Evolutionary conservation across 2,329 filamentous ascomycete species (phyloP).

Genomic region (Blastomyces percursus): DNA sequence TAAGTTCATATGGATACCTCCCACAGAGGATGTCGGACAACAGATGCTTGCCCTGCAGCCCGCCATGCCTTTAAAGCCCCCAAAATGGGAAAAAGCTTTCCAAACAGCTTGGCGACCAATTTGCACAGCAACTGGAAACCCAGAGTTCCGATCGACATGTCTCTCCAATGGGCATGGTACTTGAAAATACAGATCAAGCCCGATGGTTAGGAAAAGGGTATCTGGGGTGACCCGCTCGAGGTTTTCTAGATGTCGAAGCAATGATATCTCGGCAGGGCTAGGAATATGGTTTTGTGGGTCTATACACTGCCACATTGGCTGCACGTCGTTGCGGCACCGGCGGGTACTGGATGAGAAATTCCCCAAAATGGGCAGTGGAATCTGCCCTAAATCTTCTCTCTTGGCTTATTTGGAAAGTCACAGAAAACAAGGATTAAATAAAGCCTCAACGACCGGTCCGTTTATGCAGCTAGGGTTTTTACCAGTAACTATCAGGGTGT

Average conservation of each 20-base stretch:
- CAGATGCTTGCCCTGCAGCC: background rate
- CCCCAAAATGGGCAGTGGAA: conserved; percentile 1
- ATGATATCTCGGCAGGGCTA: background rate
- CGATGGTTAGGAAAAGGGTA: background rate
- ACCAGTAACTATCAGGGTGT: background rate
- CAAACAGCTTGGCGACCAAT: background rate
- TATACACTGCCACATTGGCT: background rate
- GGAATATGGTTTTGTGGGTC: background rate
- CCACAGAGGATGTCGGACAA: background rate
- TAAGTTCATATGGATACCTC: background rate
- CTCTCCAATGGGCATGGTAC: too few species aligned
- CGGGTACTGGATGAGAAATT: background rate
- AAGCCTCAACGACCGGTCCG: background rate
- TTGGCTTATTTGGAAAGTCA: background rate
- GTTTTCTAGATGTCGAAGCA: background rate
- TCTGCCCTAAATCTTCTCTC: background rate
- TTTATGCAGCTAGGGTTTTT: background rate
- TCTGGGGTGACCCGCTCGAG: background rate
- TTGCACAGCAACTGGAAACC: background rate
- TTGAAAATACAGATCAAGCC: background rate
- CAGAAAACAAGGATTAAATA: background rate
- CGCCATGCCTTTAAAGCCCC: background rate
- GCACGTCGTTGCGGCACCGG: background rate
- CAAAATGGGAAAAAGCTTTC: background rate
- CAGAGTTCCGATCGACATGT: background rate